phyloP scores from a whole-genome alignment of 345 rosid genomes.

The Cardamine occulta region DNA sequence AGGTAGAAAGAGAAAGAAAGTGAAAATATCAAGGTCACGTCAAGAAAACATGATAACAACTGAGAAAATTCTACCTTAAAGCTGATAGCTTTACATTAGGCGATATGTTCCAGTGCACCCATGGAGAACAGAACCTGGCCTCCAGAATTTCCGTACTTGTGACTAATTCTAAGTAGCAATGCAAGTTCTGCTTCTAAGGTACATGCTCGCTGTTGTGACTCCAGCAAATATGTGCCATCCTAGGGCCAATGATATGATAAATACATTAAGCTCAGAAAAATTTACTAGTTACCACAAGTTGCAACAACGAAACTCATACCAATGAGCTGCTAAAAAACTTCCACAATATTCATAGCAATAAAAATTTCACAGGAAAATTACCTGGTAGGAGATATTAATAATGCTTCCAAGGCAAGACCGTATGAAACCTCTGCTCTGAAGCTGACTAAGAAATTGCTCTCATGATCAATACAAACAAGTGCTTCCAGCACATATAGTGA shows the following conservation, averaged over 20 bases:
- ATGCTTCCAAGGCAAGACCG: constrained; percentile 75
- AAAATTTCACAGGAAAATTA: constrained; percentile 33
- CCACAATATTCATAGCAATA: constrained; percentile 5
- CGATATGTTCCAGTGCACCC: constrained; percentile 86
- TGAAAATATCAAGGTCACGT: constrained; percentile 20
- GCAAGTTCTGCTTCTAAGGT: constrained; percentile 87
- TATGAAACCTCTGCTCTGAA: constrained; percentile 89
- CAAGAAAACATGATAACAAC: constrained; percentile 11
- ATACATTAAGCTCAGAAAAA: not conserved
- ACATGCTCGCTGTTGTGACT: constrained; percentile 80
- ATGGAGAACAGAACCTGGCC: constrained; percentile 88
- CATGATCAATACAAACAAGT: constrained; percentile 78
- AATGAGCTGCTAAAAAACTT: not conserved
- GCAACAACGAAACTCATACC: not conserved
- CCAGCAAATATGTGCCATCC: constrained; percentile 77
- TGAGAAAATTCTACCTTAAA: constrained; percentile 44
- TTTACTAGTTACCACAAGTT: constrained; percentile 13
- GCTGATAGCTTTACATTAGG: constrained; percentile 69
- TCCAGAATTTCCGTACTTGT: constrained; percentile 92
- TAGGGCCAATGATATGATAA: constrained; percentile 33
- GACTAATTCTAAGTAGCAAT: constrained; percentile 80
- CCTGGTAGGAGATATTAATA: constrained; percentile 73
- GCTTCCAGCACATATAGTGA: constrained; percentile 91
- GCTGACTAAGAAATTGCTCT: constrained; percentile 86
- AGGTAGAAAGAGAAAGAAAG: constrained; percentile 12